phyloP scores from a whole-genome alignment of 148 eudicot species.

The Chenopodium formosanum region DNA sequence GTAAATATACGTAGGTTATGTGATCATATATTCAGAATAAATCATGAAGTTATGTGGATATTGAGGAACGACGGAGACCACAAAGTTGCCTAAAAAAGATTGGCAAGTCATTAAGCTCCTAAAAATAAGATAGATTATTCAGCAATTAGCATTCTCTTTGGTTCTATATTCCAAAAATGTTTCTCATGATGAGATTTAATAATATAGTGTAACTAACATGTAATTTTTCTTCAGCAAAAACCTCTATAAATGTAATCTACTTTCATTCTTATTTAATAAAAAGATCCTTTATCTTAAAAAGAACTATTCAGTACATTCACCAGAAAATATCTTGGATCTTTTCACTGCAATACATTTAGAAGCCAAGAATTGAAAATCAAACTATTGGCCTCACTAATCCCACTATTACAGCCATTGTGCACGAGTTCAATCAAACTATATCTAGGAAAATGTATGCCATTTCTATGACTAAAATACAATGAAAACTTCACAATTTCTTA shows the following conservation, averaged over 20 bases:
- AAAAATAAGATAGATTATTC: neutral
- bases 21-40: neutral
- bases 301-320: neutral
- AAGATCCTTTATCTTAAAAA: neutral
- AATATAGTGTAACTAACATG: neutral
- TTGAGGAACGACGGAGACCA: neutral
- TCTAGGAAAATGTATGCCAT: neutral
- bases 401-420: neutral
- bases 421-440: neutral
- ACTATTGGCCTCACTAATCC: too few relatives aligned
- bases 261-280: neutral
- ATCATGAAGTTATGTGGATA: neutral
- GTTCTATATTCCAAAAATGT: neutral
- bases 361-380: too few relatives aligned
- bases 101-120: neutral
- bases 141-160: neutral
- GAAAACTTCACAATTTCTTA: slow-evolving; percentile 26
- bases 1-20: neutral
- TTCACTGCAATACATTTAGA: neutral
- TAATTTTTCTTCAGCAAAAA: neutral
- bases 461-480: neutral
- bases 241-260: neutral
- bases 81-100: neutral
- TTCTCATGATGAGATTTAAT: neutral
- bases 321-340: neutral